A percentile compares a stretch with the other conserved stretches of the same genome.
Conservation (phyloP, 2,329 filamentous ascomycete genomes). For the Penicillium olsonii region DNA sequence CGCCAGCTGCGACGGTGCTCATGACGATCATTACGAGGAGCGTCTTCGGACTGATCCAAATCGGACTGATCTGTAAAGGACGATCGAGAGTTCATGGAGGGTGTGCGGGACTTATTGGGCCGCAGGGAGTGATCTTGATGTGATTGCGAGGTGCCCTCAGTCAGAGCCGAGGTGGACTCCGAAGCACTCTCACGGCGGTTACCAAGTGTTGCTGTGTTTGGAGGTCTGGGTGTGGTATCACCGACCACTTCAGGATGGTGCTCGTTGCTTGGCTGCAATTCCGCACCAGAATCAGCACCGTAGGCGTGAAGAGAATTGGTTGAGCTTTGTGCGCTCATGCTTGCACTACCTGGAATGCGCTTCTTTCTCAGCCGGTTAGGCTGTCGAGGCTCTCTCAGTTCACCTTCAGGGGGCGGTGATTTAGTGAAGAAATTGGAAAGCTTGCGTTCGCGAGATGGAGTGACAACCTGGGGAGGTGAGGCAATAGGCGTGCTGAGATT, state of each 20-base stretch:
- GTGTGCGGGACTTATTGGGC: conserved; percentile 71
- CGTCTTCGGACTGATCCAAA: conserved; percentile 70
- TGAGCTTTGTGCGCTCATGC: conserved; percentile 89
- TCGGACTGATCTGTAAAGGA: conserved; percentile 80
- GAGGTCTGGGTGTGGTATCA: conserved; percentile 36
- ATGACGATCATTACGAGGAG: conserved; percentile 57
- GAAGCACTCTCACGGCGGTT: conserved; percentile 25
- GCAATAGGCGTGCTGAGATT: conserved; percentile 50
- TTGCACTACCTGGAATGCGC: conserved; percentile 70
- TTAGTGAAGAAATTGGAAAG: conserved; percentile 69
- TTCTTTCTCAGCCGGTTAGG: conserved; percentile 94
- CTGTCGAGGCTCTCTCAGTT: conserved; percentile 63
- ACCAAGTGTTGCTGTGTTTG: conserved; percentile 32
- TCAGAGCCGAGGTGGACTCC: conserved; percentile 29
- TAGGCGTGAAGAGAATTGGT: conserved; percentile 68
- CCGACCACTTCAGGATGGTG: conserved; percentile 21
- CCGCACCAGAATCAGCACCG: conserved; percentile 43
- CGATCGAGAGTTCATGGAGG: conserved; percentile 72
- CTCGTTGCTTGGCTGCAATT: conserved; percentile 31
- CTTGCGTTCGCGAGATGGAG: conserved; percentile 66
- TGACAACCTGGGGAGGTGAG: conserved; percentile 46
- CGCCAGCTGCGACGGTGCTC: conserved; percentile 74
- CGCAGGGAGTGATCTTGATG: conserved; percentile 57
- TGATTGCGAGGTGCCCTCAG: conserved; percentile 46
- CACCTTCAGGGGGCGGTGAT: conserved; percentile 64